Conservation (phyloP, 2,329 filamentous ascomycete genomes). For the Trichoderma polysporum region DNA sequence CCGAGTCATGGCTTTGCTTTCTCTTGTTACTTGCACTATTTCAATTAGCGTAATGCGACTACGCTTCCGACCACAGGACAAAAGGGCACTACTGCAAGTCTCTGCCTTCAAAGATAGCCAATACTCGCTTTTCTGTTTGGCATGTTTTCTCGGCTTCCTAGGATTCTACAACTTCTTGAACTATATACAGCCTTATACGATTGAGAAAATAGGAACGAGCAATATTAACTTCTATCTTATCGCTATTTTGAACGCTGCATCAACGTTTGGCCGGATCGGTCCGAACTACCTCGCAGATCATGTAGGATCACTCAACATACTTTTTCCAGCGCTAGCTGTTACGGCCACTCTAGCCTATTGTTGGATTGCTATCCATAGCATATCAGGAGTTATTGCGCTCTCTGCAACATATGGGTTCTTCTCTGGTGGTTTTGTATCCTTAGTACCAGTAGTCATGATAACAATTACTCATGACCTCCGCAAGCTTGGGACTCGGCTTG, state of each 20-base stretch:
- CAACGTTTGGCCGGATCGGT: constrained; percentile 45
- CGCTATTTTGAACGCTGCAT: constrained; percentile 48
- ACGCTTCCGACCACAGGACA: constrained; percentile 34
- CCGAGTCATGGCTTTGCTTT: constrained; percentile 32
- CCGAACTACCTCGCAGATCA: constrained; percentile 39
- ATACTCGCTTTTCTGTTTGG: constrained; percentile 20
- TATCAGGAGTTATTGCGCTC: not conserved
- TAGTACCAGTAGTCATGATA: not conserved
- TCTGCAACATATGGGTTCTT: not conserved
- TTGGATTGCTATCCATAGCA: not conserved
- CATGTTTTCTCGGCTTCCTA: constrained; percentile 38
- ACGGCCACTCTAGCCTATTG: not conserved
- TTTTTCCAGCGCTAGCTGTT: constrained; percentile 23
- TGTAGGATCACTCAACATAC: constrained; percentile 39
- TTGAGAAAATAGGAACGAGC: constrained; percentile 33
- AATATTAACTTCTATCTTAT: constrained; percentile 42
- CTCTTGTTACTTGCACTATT: constrained; percentile 35
- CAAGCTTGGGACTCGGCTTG: not conserved
- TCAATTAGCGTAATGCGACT: constrained; percentile 40
- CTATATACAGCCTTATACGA: constrained; percentile 31
- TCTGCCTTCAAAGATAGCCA: constrained; percentile 28
- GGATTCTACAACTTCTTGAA: constrained; percentile 41
- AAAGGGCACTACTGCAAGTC: constrained; percentile 17
- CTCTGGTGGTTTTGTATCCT: not conserved
- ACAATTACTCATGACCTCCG: not conserved